Conservation (phyloP, 2,329 filamentous ascomycete genomes). For the Aspergillus vadensis region DNA sequence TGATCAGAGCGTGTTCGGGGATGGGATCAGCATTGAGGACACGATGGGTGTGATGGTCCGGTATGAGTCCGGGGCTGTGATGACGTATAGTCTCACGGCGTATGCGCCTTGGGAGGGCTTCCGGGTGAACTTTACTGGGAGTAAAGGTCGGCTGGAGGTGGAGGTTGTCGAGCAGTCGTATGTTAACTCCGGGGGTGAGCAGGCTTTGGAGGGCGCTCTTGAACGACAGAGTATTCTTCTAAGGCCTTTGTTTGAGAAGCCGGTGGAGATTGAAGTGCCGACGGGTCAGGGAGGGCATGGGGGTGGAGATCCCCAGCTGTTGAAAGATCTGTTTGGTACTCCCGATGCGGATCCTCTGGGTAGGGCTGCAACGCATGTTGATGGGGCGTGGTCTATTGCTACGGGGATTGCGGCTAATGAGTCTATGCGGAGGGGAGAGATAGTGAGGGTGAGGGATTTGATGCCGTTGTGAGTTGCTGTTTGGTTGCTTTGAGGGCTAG, state of each 20-base stretch:
- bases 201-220: constrained; percentile 41
- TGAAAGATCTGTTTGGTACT: constrained; percentile 61
- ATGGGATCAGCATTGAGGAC: constrained; percentile 66
- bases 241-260: constrained; percentile 59
- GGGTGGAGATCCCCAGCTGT: constrained; percentile 59
- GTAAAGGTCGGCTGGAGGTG: constrained; percentile 60
- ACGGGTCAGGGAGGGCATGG: constrained; percentile 59
- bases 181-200: constrained; percentile 62
- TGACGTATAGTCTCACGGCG: constrained; percentile 58
- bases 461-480: neutral
- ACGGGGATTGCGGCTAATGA: constrained; percentile 62
- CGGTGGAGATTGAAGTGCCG: constrained; percentile 56
- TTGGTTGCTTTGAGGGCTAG: neutral
- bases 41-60: constrained; percentile 63
- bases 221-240: constrained; percentile 40
- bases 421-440: neutral
- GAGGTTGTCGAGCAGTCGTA: constrained; percentile 61
- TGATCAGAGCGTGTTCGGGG: constrained; percentile 64
- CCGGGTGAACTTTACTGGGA: constrained; percentile 46
- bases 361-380: constrained; percentile 60
- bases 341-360: constrained; percentile 49
- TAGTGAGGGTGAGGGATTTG: neutral
- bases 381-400: constrained; percentile 61
- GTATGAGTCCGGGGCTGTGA: constrained; percentile 58
- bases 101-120: constrained; percentile 58